Evolutionary conservation across 768 basidiomycete species (phyloP).

Genomic region (Termitomyces sp.): DNA sequence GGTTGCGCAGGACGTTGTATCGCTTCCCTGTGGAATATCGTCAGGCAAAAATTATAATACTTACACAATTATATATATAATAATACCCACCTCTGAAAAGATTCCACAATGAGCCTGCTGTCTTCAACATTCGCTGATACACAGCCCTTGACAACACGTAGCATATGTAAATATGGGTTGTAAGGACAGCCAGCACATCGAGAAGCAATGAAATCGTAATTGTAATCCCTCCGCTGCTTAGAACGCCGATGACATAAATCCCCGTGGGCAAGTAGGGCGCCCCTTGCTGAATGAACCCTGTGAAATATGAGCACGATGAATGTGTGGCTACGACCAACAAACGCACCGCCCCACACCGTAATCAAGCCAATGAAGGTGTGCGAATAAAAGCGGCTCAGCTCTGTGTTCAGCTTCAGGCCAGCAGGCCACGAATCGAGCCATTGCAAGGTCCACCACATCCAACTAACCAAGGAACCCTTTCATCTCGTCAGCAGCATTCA

Average conservation of each 20-base stretch:
- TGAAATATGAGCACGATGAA: neutral
- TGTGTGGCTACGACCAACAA: neutral
- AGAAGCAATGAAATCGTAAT: conserved; percentile 59
- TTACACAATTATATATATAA: neutral
- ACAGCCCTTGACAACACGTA: conserved; percentile 59
- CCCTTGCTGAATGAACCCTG: conserved; percentile 20
- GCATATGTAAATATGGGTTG: conserved; percentile 66
- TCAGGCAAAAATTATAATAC: neutral
- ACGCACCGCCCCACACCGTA: conserved; percentile 68
- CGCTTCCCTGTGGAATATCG: conserved; percentile 63
- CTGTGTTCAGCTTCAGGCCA: conserved; percentile 92
- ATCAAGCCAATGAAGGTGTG: conserved; percentile 63
- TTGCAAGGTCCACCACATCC: conserved; percentile 46
- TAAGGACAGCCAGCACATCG: conserved; percentile 63
- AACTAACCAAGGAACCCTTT: conserved; percentile 38
- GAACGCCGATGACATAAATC: conserved; percentile 30
- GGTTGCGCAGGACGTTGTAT: conserved; percentile 77
- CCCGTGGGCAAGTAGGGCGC: conserved; percentile 23
- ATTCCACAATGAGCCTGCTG: conserved; percentile 73
- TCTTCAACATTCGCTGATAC: conserved; percentile 55
- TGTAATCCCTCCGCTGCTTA: conserved; percentile 50
- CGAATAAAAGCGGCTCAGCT: conserved; percentile 85
- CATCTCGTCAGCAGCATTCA: neutral
- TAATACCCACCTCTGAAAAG: conserved; percentile 76
- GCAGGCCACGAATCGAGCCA: conserved; percentile 98